Base-by-base conservation (phyloP, 2,329 filamentous ascomycete genomes). In the Neonectria magnoliae region DNA sequence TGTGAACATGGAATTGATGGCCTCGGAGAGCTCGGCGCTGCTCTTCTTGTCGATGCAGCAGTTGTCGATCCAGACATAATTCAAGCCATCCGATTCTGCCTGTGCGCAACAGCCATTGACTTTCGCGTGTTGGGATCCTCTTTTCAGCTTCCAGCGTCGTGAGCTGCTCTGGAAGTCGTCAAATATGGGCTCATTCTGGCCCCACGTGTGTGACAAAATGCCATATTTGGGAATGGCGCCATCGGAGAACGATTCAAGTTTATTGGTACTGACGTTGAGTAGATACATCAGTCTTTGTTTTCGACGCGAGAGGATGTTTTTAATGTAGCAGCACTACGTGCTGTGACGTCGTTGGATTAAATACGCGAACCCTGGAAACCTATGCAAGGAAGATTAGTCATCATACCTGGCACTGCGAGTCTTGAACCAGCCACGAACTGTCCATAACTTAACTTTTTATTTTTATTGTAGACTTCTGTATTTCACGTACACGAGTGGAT, bases 21-120 rank as follows among this genome's bases (percentile, higher is more conserved):
- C 52, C 38, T 55, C 36, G 9, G 52, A 55, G 2, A 55, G 38
- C 52, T 55, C 52, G 4, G 52, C 41, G 10, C 36, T 55, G n/a
- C 41, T 55, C 20, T 25, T 42, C 16, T 55, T 55, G 52, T 55
- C 52, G 36, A 55, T 55, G n/a, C 52, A 55, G 27, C 22, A 55
- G 20, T 25, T 55, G n/a, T 29, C 38, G 16, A 44, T 33, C 47
- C 47, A 50, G 16, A 55, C 16, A 5, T 44, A 18, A 9, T 16
- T 16, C 4, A 13, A 20, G 10, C 36, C 52, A 8, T 25, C 52
- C 9, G 27, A 25, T 25, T 20, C 20, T 8, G 25, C 38, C 9
- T 45, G 41, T 10, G n/a, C 41, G 38, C 41, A 55, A 8, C 52
- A 29, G n/a, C 18, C n/a, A 4, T 42, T 44, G 52, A 44, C 38